These are phyloP conservation scores for Eucalyptus regnans DNA, from an alignment of 345 rosid species.

Conservation along the genomic window DNA sequence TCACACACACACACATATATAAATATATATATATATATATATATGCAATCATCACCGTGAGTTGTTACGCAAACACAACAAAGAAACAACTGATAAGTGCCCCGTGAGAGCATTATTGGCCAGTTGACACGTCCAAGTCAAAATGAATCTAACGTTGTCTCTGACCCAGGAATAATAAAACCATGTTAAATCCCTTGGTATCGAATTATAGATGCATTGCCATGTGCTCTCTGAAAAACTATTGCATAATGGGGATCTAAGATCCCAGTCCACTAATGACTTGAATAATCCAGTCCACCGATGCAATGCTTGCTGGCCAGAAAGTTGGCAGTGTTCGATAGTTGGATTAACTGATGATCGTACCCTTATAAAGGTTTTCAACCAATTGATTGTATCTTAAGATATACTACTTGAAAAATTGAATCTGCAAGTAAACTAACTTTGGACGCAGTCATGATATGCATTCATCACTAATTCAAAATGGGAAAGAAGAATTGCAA, in stretches of 20 bases:
- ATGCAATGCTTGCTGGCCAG: neutral
- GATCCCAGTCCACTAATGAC: neutral
- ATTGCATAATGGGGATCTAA: neutral
- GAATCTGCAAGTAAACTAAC: neutral
- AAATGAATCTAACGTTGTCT: neutral
- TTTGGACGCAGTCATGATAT: neutral
- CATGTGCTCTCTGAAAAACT: neutral
- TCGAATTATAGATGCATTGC: neutral
- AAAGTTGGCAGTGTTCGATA: neutral
- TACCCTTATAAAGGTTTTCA: neutral
- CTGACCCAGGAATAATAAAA: neutral
- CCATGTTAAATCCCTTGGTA: neutral
- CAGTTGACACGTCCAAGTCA: slow-evolving; percentile 13
- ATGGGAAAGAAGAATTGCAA: neutral
- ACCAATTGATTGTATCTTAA: neutral
- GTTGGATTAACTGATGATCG: neutral
- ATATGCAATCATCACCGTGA: neutral
- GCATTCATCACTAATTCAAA: neutral
- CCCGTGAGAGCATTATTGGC: neutral
- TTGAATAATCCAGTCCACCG: neutral
- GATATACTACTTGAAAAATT: neutral
- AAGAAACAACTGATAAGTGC: neutral
- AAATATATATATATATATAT: no score
- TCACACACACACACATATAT: no score
- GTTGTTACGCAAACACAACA: neutral